Conservation (phyloP, 116 monocot genomes). For the Thalassia testudinum region DNA sequence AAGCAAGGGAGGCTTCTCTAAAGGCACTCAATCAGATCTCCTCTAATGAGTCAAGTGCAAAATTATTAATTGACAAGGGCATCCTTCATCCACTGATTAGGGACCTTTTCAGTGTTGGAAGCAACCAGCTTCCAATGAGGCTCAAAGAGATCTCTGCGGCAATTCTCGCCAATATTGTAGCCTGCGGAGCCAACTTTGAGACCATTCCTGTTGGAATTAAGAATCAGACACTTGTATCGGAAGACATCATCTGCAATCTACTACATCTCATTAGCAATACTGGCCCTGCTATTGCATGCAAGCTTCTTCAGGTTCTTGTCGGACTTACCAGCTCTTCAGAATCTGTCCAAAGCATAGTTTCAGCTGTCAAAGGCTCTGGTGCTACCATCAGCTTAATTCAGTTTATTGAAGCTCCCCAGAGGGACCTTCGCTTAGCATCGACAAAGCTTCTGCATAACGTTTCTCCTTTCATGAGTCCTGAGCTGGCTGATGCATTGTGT, state of each 20-base stretch:
- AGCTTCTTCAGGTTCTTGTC: conserved; percentile 84
- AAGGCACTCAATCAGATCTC: conserved; percentile 82
- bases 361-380: conserved; percentile 83
- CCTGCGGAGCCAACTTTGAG: conserved; percentile 45
- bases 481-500: conserved; percentile 52
- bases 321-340: conserved; percentile 60
- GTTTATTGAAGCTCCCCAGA: conserved; percentile 76
- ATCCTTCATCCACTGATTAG: conserved; percentile 74
- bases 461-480: conserved; percentile 66
- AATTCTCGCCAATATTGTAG: conserved; percentile 67
- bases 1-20: conserved; percentile 71
- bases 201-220: conserved; percentile 35
- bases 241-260: conserved; percentile 64
- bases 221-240: conserved; percentile 56
- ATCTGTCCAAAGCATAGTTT: conserved; percentile 42
- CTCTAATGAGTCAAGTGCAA: conserved; percentile 60
- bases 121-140: conserved; percentile 59
- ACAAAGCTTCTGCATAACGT: conserved; percentile 76
- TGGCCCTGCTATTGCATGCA: conserved; percentile 79
- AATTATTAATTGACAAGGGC: conserved; percentile 43
- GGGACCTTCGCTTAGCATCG: conserved; percentile 57
- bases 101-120: conserved; percentile 66
- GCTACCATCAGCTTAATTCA: conserved; percentile 82
- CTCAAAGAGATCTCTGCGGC: conserved; percentile 86
- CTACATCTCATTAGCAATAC: conserved; percentile 95